Evolutionary conservation across 306 rosid species (phyloP), one percentile per base, ranked within the genome.

Genomic region (Oemleria cerasiformis): DNA sequence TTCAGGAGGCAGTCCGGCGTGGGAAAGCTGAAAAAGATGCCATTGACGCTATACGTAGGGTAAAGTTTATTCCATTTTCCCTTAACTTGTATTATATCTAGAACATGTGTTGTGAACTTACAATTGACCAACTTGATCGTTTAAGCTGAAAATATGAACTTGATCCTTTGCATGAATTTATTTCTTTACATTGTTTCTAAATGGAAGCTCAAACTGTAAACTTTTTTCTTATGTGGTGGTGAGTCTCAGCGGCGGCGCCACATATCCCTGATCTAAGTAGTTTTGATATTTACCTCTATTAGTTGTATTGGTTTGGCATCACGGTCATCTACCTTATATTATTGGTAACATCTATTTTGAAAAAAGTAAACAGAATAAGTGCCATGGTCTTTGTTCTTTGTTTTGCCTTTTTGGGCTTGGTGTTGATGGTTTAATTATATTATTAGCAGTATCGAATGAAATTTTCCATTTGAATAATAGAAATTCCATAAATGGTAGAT

Each of bases 1-100:
- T 74, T 82, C 73, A 82, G 48, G 95, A 87, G 84, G 73, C 82
- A 67, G 6, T 80, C 67, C 78, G 81, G 56, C 87, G 92, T 45
- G 82, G 81, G n/a, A 89, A 82, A 79, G 90, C 92, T 55, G 92
- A 94, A 86, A 91, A 82, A 67, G 87, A 87, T 56, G 86, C 88
- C 70, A 58, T 89, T 68, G 83, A 85, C 43, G 83, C 90, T 65
- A 80, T 86, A 50, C 77, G 82, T 63, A 85, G 72, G 92, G 99
- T 94, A 88, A 74, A 43, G 10, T 40, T 19, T 63, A 59, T 17
- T 55, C 45, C 45, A 10, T 30, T 40, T 51, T 2, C 57, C 57
- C 25, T 23, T 12, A 53, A 30, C 36, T 30, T 30, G 36, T 2
- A 30, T 30, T 30, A 30, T 30, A 30, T 1, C 36, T 30, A 30